Evolutionary conservation across 768 basidiomycete species (phyloP).

Genomic region (Porpolomopsis calyptriformis): DNA sequence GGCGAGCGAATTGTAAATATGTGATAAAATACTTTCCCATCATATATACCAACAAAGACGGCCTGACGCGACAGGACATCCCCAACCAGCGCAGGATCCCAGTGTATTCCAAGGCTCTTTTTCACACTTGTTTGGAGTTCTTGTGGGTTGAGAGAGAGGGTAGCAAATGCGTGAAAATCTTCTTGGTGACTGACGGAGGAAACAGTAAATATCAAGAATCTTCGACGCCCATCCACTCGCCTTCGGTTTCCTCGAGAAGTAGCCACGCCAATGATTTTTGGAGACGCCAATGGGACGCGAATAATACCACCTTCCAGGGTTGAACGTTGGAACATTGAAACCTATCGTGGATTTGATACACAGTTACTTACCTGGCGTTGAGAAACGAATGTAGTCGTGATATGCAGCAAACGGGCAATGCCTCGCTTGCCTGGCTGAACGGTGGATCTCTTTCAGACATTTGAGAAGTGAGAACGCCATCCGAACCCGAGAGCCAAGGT

Average conservation of each 20-base stretch:
- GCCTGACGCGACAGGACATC: slow-evolving; percentile 61
- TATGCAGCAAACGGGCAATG: not conserved
- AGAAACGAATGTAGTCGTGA: slow-evolving; percentile 20
- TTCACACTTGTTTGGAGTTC: slow-evolving; percentile 61
- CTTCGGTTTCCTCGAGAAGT: slow-evolving; percentile 67
- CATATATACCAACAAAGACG: slow-evolving; percentile 83
- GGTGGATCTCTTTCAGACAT: too few relatives aligned
- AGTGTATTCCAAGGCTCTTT: slow-evolving; percentile 51
- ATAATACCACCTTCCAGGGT: slow-evolving; percentile 48
- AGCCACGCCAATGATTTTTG: slow-evolving; percentile 68
- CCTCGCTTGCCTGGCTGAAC: too few relatives aligned
- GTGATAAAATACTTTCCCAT: slow-evolving; percentile 49
- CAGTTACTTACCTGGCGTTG: slow-evolving; percentile 7
- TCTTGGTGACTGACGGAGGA: slow-evolving; percentile 64
- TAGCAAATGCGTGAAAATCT: slow-evolving; percentile 71
- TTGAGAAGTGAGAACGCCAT: too few relatives aligned
- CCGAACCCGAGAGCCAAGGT: too few relatives aligned
- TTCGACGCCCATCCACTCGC: slow-evolving; percentile 28
- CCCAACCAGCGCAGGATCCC: slow-evolving; percentile 52
- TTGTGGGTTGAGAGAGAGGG: slow-evolving; percentile 63
- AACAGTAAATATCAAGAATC: slow-evolving; percentile 4
- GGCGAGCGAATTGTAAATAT: not conserved
- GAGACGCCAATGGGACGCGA: slow-evolving; percentile 62
- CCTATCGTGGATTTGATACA: not conserved
- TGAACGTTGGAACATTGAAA: not conserved